Base-by-base conservation (phyloP, 2,329 filamentous ascomycete genomes). In the Pestalotiopsis sp. region DNA sequence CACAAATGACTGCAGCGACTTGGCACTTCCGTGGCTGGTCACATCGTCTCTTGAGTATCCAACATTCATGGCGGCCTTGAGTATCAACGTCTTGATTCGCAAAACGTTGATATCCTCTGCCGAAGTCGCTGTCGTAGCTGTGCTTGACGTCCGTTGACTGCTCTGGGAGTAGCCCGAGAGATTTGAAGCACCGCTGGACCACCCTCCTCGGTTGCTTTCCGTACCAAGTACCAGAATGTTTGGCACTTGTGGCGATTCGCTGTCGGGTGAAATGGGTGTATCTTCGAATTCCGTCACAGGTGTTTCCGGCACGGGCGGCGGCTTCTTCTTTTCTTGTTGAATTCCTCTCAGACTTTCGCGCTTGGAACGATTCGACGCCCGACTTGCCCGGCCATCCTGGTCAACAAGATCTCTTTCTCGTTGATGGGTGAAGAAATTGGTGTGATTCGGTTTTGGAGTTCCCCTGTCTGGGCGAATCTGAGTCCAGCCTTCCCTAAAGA, bases 231-330 rank as follows among this genome's bases (percentile, higher is more conserved):
- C 91, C 65, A 97, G 86, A 73, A 98, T 97, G 76, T 97, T 97
- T 5, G 94, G 95, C 67, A 94, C 88, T 52, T 90, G 91, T 0
- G 91, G 89, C 7, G 88, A 91, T 59, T 91, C 89, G 72, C 93
- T 93, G 68, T 95, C 93, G 0, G 92, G 92, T 0, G 94, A 97
- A 58, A 94, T 89, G 4, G 93, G 91, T 0, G 92, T 94, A 77
- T 98, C 95, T 78, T 98, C 95, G 74, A 98, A 98, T 73, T 98
- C 94, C 4, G 95, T 98, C 0, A 95, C 95, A 0, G 95, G 95
- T 0, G 95, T 98, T 81, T 98, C 95, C 0, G 95, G 95, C 4
- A 91, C 87, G 2, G 82, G 81, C 2, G 79, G 81, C 20, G 80
- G 79, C 66, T 84, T 86, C 73, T 84, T 78, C 77, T 82, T 83